These are phyloP conservation scores for Dalbergia cultrata DNA, from an alignment of 306 rosid species.

Conservation along the genomic window DNA sequence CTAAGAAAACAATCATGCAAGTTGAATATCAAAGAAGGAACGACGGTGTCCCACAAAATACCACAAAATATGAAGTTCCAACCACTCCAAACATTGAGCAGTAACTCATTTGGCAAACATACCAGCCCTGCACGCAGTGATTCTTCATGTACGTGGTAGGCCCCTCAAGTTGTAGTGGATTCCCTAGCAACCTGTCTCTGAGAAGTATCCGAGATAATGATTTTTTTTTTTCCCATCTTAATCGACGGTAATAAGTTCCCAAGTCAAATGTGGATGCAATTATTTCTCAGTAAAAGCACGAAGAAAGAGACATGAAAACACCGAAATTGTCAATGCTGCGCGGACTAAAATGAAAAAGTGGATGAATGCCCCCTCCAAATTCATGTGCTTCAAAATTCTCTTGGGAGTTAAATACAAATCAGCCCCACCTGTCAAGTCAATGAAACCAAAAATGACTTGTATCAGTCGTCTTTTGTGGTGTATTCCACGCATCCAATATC, in stretches of 20 bases:
- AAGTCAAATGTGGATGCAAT: constrained; percentile 32
- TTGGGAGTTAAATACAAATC: constrained; percentile 27
- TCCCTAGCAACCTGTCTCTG: constrained; percentile 40
- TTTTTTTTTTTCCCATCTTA: constrained; percentile 28
- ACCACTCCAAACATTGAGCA: constrained; percentile 43
- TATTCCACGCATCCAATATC: constrained; percentile 52
- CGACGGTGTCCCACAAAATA: constrained; percentile 55
- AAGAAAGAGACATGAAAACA: constrained; percentile 41
- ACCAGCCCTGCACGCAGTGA: constrained; percentile 34
- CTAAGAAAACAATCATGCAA: constrained; percentile 49
- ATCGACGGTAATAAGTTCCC: constrained; percentile 27
- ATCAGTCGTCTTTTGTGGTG: constrained; percentile 44
- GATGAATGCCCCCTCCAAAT: constrained; percentile 39
- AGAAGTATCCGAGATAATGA: constrained; percentile 22
- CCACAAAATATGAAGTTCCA: constrained; percentile 51
- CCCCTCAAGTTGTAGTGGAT: constrained; percentile 50
- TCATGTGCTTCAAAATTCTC: constrained; percentile 43
- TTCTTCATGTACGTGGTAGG: constrained; percentile 49
- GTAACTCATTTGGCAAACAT: constrained; percentile 39
- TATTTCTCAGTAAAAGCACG: constrained; percentile 34
- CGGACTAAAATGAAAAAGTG: constrained; percentile 23
- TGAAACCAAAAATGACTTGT: constrained; percentile 39
- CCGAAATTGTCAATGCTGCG: constrained; percentile 37
- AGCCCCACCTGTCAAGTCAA: constrained; percentile 61
- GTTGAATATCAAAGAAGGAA: constrained; percentile 43